Evolutionary conservation across 441 rosid species (phyloP).

Genomic region (Gossypium davidsonii): DNA sequence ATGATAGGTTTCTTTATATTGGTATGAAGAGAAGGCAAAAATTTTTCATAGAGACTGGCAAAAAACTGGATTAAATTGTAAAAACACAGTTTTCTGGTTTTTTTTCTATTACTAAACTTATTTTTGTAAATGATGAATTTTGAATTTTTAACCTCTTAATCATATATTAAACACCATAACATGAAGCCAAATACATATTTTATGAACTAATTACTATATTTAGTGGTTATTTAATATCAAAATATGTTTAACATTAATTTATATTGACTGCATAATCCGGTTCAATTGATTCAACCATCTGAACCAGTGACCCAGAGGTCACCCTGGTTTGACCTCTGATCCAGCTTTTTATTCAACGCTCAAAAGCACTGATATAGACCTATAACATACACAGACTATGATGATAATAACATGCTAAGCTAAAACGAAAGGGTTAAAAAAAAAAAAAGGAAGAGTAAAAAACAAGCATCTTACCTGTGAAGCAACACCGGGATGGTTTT

Average conservation of each 20-base stretch:
- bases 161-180: not conserved
- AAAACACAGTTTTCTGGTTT: no score
- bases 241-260: no score
- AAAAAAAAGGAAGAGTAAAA: not conserved
- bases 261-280: not conserved
- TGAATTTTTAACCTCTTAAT: not conserved
- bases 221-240: not conserved
- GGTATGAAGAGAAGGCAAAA: not conserved
- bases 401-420: not conserved
- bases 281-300: not conserved
- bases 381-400: not conserved
- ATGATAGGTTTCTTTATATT: not conserved
- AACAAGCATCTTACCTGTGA: constrained; percentile 54
- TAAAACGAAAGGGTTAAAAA: not conserved
- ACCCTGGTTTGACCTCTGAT: no score
- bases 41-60: not conserved
- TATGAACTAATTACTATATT: no score
- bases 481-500: constrained; percentile 43
- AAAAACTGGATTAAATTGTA: not conserved
- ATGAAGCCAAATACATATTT: not conserved
- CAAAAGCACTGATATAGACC: not conserved
- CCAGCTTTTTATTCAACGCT: no score
- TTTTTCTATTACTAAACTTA: no score
- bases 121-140: no score
- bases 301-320: no score